Percentiles rank a stretch among this genome's conserved stretches.
These are phyloP conservation scores for Naematelia encephala DNA, from an alignment of 768 basidiomycete species.

Conservation along the genomic window DNA sequence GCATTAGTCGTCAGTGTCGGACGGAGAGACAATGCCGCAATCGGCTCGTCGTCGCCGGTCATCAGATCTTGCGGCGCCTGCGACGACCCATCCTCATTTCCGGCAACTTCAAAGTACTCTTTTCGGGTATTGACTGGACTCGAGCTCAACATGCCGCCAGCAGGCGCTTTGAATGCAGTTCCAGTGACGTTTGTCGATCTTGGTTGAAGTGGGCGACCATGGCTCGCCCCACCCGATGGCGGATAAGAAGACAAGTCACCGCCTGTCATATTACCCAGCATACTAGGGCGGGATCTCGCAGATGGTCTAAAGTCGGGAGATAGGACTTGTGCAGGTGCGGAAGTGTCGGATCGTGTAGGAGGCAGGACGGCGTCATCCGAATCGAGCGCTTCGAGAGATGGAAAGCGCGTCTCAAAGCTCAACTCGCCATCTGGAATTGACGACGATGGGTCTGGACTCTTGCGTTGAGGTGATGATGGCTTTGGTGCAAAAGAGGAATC, in stretches of 20 bases:
- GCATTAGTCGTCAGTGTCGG: constrained; percentile 8
- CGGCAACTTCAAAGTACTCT: constrained; percentile 21
- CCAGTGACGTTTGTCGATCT: constrained; percentile 50
- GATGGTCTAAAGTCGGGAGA: constrained; percentile 19
- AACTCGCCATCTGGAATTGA: constrained; percentile 27
- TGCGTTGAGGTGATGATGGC: constrained; percentile 4
- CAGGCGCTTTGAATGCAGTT: constrained; percentile 39
- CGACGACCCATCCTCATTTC: too few species aligned
- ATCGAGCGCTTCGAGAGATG: constrained; percentile 73
- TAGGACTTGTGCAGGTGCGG: constrained; percentile 15
- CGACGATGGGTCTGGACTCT: constrained; percentile 21
- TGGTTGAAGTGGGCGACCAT: constrained; percentile 25
- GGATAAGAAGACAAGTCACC: constrained; percentile 20
- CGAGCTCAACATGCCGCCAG: constrained; percentile 4
- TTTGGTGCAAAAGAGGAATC: not conserved
- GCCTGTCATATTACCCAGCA: constrained; percentile 45
- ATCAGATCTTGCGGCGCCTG: constrained; percentile 19
- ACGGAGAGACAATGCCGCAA: constrained; percentile 5
- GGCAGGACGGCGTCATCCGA: constrained; percentile 15
- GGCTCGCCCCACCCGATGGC: not conserved
- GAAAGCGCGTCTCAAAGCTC: constrained; percentile 68
- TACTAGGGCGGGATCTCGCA: constrained; percentile 23
- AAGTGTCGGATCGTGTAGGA: constrained; percentile 2
- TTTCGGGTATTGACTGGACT: constrained; percentile 11
- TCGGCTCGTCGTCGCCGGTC: constrained; percentile 25